Evolutionary conservation across 306 rosid species (phyloP).

Genomic region (Castanea crenata): DNA sequence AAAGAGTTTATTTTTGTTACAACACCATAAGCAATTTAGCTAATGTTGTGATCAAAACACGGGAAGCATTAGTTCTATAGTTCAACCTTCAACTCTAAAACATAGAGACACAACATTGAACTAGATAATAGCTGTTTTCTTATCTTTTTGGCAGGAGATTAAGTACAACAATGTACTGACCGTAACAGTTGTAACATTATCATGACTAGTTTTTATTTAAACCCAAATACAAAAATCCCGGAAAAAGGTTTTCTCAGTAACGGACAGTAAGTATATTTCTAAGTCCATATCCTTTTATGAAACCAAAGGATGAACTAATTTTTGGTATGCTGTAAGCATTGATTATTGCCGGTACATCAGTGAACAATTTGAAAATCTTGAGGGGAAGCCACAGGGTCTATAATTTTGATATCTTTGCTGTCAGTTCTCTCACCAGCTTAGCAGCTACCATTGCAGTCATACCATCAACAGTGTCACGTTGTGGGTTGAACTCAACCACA

Average conservation of each 20-base stretch:
- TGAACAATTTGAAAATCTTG: not conserved
- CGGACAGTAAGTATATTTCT: not conserved
- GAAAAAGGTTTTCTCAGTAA: not conserved
- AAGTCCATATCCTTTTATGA: not conserved
- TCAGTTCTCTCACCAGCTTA: slow-evolving; percentile 81
- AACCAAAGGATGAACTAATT: not conserved
- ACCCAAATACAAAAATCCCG: not conserved
- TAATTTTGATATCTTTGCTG: slow-evolving; percentile 86
- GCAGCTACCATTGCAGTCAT: slow-evolving; percentile 99
- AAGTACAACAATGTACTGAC: not conserved
- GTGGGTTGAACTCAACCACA: slow-evolving; percentile 91
- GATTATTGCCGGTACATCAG: not conserved
- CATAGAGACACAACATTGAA: not conserved
- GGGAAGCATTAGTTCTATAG: not conserved
- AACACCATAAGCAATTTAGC: not conserved
- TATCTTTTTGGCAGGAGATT: not conserved
- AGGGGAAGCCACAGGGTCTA: not conserved
- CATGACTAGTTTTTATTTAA: not conserved
- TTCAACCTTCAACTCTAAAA: not conserved
- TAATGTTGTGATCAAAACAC: not conserved
- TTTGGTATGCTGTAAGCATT: slow-evolving; percentile 5
- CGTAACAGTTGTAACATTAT: not conserved
- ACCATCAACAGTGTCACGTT: slow-evolving; percentile 91
- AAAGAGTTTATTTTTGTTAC: no score
- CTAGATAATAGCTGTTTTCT: not conserved